Base-by-base conservation (phyloP, 2,329 filamentous ascomycete genomes). In the Proliferodiscus dingleyae region DNA sequence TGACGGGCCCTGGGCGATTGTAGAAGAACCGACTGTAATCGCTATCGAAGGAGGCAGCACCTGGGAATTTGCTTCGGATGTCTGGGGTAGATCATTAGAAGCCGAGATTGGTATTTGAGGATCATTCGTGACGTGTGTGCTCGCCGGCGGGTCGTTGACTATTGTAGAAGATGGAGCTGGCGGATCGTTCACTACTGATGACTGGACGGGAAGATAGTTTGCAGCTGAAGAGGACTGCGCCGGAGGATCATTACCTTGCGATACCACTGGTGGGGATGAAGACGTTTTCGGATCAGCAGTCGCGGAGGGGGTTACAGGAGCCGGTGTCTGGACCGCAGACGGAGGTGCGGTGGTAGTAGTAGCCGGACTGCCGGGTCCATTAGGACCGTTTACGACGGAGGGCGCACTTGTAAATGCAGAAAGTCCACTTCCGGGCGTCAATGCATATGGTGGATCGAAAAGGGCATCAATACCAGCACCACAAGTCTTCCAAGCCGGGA, bases 31-130 rank as follows among this genome's bases (percentile, higher is more conserved):
- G 10, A 43, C 22, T 21, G 33, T 43, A 4, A 24, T 36, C 26
- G 29, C 11, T 9, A 21, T 6, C 10, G 59, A 41, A 58, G 55
- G 21, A 7, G 33, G n/a, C 8, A 7, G 6, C 21, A 15, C 16
- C 21, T 36, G 33, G 13, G 33, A 19, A 7, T 7, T 19, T 36
- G 16, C 15, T 8, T 7, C 16, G 8, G 15, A 15, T 21, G 33
- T 4, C 18, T 37, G 33, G 2, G 8, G 16, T 3, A 18, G 33
- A 26, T 26, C 24, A 11, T 26, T 26, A n/a, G n/a, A 7, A 16
- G 8, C 13, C 2, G 16, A 19, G 10, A 9, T 9, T 37, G 9
- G 33, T 19, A 18, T 15, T 10, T 13, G 5, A 19, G 33, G 16
- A 9, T 21, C 13, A 13, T 15, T 41, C 13, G 38, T 19, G n/a